Evolutionary conservation across 2,329 filamentous ascomycete species (phyloP).

Genomic region (Monosporascus sp.): DNA sequence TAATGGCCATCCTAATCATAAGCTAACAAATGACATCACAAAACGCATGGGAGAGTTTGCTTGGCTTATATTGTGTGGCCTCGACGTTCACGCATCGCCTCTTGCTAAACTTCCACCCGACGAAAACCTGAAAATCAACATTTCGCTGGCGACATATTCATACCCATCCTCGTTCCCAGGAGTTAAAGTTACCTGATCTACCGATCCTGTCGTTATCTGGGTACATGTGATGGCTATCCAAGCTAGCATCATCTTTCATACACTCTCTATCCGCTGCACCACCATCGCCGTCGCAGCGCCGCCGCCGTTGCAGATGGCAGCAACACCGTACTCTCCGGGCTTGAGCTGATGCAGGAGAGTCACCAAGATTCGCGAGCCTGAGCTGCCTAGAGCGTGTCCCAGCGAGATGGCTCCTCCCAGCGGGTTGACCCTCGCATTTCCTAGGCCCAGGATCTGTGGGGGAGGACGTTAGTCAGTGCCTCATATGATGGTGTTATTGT

Average conservation of each 20-base stretch:
- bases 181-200: too few relatives aligned
- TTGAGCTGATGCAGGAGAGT: constrained; percentile 88
- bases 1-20: too few relatives aligned
- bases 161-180: too few relatives aligned
- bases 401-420: constrained; percentile 88
- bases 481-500: neutral
- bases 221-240: neutral
- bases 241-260: constrained; percentile 26
- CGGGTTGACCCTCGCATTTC: constrained; percentile 76
- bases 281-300: constrained; percentile 89
- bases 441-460: constrained; percentile 68
- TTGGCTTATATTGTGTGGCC: too few relatives aligned
- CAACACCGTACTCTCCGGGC: constrained; percentile 88
- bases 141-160: too few relatives aligned
- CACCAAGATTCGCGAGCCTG: constrained; percentile 83
- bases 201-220: neutral
- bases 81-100: too few relatives aligned
- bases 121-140: too few relatives aligned
- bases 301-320: constrained; percentile 94
- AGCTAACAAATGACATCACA: too few relatives aligned
- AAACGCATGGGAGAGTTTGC: too few relatives aligned
- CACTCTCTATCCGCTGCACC: constrained; percentile 71
- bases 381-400: constrained; percentile 89
- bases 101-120: too few relatives aligned
- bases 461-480: constrained; percentile 4